A percentile compares a stretch with the other conserved stretches of the same genome.
Conservation (phyloP, 2,329 filamentous ascomycete species). For the Alternaria arborescens region DNA sequence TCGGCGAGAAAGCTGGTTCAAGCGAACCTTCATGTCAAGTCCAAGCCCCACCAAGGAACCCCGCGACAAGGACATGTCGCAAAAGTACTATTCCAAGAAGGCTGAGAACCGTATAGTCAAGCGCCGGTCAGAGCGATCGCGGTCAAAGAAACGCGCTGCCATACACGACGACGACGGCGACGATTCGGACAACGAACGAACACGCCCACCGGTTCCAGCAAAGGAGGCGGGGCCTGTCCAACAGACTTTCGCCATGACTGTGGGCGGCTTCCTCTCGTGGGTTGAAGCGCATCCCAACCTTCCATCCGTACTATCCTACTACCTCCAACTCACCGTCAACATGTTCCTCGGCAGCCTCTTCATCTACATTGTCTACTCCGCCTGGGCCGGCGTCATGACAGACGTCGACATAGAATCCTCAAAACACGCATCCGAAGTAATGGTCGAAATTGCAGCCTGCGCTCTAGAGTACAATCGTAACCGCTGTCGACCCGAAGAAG, state of each 20-base stretch:
- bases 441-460: conserved; percentile 78
- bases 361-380: conserved; percentile 73
- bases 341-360: conserved; percentile 65
- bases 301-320: conserved; percentile 71
- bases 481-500: conserved; percentile 71
- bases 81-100: conserved; percentile 47
- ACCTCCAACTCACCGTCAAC: conserved; percentile 73
- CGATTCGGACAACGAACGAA: conserved; percentile 36
- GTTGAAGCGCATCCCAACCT: conserved; percentile 71
- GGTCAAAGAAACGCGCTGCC: conserved; percentile 38
- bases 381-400: conserved; percentile 73
- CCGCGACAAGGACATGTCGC: conserved; percentile 22
- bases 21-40: conserved; percentile 34
- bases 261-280: conserved; percentile 66
- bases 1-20: conserved; percentile 44
- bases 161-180: conserved; percentile 30
- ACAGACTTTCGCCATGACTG: conserved; percentile 35
- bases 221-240: conserved; percentile 18
- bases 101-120: conserved; percentile 52
- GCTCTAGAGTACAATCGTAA: conserved; percentile 78
- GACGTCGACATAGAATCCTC: conserved; percentile 79
- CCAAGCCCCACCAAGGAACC: conserved; percentile 54
- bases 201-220: conserved; percentile 3
- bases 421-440: conserved; percentile 71
- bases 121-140: conserved; percentile 32